Evolutionary conservation across 2,329 filamentous ascomycete genomes (phyloP).

Genomic region (Aspergillus latus): DNA sequence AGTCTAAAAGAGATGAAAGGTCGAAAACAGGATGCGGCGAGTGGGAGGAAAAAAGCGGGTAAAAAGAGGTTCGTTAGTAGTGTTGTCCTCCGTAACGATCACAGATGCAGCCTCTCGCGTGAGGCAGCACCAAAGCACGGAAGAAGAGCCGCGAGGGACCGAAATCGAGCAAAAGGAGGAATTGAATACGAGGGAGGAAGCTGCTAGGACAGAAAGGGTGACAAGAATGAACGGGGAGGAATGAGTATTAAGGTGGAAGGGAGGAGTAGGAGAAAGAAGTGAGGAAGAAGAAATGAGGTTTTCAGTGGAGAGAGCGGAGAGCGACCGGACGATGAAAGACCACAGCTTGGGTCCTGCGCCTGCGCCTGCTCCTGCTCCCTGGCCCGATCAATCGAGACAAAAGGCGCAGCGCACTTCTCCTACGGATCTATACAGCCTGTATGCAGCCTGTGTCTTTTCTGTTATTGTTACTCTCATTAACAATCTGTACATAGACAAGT

Average conservation of each 20-base stretch:
- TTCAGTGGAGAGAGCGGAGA: slow-evolving; percentile 13
- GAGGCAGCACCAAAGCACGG: slow-evolving; percentile 40
- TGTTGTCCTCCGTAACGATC: slow-evolving; percentile 28
- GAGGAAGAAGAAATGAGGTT: slow-evolving; percentile 15
- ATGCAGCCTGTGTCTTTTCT: not conserved
- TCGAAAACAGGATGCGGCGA: slow-evolving; percentile 30
- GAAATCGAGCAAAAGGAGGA: slow-evolving; percentile 19
- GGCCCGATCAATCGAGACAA: slow-evolving; percentile 1
- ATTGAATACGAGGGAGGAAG: slow-evolving; percentile 20
- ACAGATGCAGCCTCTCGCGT: slow-evolving; percentile 40
- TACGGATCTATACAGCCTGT: not conserved
- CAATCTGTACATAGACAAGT: not conserved
- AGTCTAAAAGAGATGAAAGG: slow-evolving; percentile 27
- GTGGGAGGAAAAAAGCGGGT: slow-evolving; percentile 33
- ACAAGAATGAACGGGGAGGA: slow-evolving; percentile 19
- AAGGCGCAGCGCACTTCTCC: not conserved
- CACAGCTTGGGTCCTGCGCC: not conserved
- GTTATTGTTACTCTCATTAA: not conserved
- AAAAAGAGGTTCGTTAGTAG: slow-evolving; percentile 27
- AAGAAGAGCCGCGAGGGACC: slow-evolving; percentile 28
- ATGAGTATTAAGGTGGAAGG: slow-evolving; percentile 13
- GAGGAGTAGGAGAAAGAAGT: slow-evolving; percentile 14
- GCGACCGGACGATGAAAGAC: slow-evolving; percentile 11
- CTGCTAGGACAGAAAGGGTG: slow-evolving; percentile 16
- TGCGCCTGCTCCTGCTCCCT: not conserved